Conservation (phyloP, 1,284 basidiomycete species). For the Ganoderma lingzhi region DNA sequence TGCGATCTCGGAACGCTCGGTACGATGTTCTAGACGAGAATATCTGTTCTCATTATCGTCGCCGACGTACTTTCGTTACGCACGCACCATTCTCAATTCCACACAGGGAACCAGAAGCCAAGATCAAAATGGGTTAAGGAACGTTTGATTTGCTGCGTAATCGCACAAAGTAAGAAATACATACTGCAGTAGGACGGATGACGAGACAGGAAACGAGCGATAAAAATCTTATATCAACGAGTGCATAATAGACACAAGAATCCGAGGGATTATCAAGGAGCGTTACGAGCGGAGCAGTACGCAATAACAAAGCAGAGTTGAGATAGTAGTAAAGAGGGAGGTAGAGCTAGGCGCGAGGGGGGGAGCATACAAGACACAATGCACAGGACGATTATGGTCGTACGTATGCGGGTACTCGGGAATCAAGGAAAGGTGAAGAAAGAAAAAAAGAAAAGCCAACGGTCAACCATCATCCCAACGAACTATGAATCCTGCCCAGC, state of each 20-base stretch:
- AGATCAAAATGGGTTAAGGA: slow-evolving; percentile 23
- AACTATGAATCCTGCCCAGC: slow-evolving; percentile 34
- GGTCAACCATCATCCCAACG: slow-evolving; percentile 18
- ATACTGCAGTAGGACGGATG: slow-evolving; percentile 28
- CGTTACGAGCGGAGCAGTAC: slow-evolving; percentile 32
- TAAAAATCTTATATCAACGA: slow-evolving; percentile 17
- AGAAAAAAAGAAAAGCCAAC: slow-evolving; percentile 4
- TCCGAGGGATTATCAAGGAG: slow-evolving; percentile 34
- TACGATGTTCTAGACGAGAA: background rate
- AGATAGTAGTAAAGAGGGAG: slow-evolving; percentile 11
- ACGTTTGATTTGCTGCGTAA: slow-evolving; percentile 34
- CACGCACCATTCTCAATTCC: background rate
- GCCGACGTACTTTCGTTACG: too few relatives aligned
- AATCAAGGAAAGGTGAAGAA: background rate
- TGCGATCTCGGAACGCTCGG: background rate
- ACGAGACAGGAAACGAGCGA: slow-evolving; percentile 18
- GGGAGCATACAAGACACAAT: slow-evolving; percentile 12
- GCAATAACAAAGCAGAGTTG: slow-evolving; percentile 29
- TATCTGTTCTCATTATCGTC: too few relatives aligned
- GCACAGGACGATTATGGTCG: slow-evolving; percentile 19
- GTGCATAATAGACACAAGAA: slow-evolving; percentile 32
- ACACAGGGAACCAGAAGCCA: background rate
- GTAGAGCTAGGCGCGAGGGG: background rate
- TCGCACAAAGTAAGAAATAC: slow-evolving; percentile 40
- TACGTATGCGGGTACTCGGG: slow-evolving; percentile 8